phyloP scores from a whole-genome alignment of 2,329 filamentous ascomycete species.

The Colletotrichum musicola region DNA sequence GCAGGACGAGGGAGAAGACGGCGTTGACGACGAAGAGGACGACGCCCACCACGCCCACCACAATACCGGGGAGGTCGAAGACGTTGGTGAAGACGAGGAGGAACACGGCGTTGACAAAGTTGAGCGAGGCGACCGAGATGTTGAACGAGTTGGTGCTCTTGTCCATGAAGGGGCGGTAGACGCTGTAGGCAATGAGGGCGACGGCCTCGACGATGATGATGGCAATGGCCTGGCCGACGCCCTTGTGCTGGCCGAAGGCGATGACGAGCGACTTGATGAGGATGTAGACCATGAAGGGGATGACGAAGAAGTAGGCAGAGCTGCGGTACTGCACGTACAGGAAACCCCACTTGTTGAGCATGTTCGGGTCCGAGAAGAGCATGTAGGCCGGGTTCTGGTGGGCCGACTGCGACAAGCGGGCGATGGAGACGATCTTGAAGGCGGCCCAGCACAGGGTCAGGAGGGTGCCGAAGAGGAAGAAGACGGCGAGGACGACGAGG shows the following conservation, averaged over 20 bases:
- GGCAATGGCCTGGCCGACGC: slow-evolving; percentile 83
- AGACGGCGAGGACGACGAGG: slow-evolving; percentile 86
- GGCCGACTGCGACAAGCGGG: slow-evolving; percentile 87
- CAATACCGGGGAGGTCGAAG: slow-evolving; percentile 85
- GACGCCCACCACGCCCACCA: slow-evolving; percentile 89
- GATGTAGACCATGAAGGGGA: slow-evolving; percentile 82
- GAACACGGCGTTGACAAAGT: slow-evolving; percentile 92
- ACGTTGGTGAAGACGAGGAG: slow-evolving; percentile 89
- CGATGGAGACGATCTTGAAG: slow-evolving; percentile 89
- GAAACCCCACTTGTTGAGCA: slow-evolving; percentile 98
- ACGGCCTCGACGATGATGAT: slow-evolving; percentile 85
- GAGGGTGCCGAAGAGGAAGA: slow-evolving; percentile 87
- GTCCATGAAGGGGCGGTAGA: slow-evolving; percentile 97
- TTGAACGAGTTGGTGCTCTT: slow-evolving; percentile 98
- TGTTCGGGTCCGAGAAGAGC: slow-evolving; percentile 91
- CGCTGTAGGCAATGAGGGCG: slow-evolving; percentile 81
- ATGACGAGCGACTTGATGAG: slow-evolving; percentile 91
- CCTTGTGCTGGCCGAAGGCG: slow-evolving; percentile 79
- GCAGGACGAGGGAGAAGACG: slow-evolving; percentile 84
- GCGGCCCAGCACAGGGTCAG: slow-evolving; percentile 86
- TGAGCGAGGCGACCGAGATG: slow-evolving; percentile 89
- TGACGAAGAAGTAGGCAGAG: slow-evolving; percentile 94
- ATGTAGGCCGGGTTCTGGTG: slow-evolving; percentile 98
- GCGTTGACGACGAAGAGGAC: slow-evolving; percentile 91
- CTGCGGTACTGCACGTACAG: slow-evolving; percentile 97